Conservation (phyloP, 179 eudicot species). For the Silene vulgaris region DNA sequence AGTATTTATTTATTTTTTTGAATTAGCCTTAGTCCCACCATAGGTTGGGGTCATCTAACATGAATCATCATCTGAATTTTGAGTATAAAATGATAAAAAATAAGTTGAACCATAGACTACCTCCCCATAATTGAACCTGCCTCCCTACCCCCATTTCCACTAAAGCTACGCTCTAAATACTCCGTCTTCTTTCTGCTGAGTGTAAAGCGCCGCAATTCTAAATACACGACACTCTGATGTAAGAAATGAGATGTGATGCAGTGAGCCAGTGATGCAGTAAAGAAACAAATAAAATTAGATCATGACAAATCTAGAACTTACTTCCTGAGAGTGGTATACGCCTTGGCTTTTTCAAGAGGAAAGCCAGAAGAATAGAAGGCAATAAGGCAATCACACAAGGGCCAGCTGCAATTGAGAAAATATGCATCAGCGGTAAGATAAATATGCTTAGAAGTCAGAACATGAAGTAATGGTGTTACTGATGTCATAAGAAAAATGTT, state of each 20-base stretch:
- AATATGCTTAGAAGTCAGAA: background rate
- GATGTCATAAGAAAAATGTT: background rate
- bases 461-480: background rate
- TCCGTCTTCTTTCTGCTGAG: background rate
- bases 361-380: conserved; percentile 90
- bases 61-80: too few relatives aligned
- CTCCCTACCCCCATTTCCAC: too few relatives aligned
- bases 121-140: too few relatives aligned
- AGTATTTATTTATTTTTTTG: too few relatives aligned
- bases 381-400: conserved; percentile 88
- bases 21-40: too few relatives aligned
- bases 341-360: conserved; percentile 87
- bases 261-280: conserved; percentile 1
- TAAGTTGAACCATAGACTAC: too few relatives aligned
- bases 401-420: conserved; percentile 63
- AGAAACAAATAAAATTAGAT: background rate
- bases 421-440: conserved; percentile 15
- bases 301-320: conserved; percentile 32
- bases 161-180: background rate
- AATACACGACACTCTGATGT: background rate
- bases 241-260: background rate
- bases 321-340: conserved; percentile 78
- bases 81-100: too few relatives aligned
- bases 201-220: too few relatives aligned
- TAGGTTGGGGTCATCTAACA: too few relatives aligned